A percentile compares a stretch with the other conserved stretches of the same genome.
These are phyloP conservation scores for Brassica balearica DNA, from an alignment of 441 rosid species.

Conservation along the genomic window DNA sequence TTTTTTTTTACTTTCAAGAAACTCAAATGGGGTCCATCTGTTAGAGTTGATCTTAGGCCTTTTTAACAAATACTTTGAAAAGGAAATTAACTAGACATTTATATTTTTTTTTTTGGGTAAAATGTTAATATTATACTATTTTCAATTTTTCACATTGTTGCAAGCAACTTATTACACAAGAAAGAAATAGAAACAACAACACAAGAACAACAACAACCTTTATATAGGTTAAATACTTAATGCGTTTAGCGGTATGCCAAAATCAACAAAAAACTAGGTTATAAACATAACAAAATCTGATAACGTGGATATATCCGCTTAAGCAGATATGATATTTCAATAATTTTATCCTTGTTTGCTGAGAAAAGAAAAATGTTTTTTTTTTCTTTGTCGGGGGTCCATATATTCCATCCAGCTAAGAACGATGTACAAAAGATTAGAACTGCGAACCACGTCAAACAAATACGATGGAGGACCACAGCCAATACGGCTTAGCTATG, in stretches of 20 bases:
- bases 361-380: not conserved
- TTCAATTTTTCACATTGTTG: not conserved
- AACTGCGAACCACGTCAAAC: conserved; percentile 47
- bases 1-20: no score
- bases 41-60: no score
- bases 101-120: not conserved
- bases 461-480: conserved; percentile 28
- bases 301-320: not conserved
- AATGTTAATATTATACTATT: not conserved
- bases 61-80: not conserved
- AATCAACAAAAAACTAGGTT: not conserved
- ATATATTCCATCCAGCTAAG: conserved; percentile 38
- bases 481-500: conserved; percentile 17
- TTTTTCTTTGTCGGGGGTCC: conserved; percentile 13
- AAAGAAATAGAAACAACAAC: not conserved
- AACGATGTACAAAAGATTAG: conserved; percentile 22
- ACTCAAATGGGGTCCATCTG: no score
- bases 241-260: not conserved
- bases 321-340: not conserved
- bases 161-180: not conserved
- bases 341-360: not conserved
- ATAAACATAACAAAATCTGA: not conserved
- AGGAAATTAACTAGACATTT: not conserved
- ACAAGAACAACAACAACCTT: not conserved
- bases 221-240: not conserved